A percentile compares a stretch with the other conserved stretches of the same genome.
Conservation (phyloP, 116 monocot genomes). For the Posidonia oceanica region DNA sequence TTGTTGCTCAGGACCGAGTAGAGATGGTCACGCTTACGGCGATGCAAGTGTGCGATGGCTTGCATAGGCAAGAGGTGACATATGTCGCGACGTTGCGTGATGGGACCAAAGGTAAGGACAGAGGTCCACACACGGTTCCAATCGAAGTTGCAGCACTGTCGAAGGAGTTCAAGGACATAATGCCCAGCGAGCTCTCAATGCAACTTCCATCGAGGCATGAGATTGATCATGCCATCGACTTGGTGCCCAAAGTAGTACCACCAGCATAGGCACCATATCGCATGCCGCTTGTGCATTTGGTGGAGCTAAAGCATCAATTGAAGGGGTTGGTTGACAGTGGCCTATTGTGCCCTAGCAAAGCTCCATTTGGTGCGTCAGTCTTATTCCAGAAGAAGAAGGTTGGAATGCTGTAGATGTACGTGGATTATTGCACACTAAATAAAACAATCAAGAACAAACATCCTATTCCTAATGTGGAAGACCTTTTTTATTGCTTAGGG, state of each 20-base stretch:
- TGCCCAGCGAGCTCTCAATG: background rate
- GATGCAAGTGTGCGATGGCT: background rate
- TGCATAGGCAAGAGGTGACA: background rate
- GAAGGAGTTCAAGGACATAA: background rate
- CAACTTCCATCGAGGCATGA: background rate
- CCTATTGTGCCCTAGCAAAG: background rate
- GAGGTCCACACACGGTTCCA: no score
- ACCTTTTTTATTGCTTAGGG: background rate
- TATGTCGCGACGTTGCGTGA: background rate
- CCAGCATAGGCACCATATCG: background rate
- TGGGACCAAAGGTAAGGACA: no score
- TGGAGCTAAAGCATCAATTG: background rate
- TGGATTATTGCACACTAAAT: background rate
- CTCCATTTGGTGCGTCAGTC: background rate
- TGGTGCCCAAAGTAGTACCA: background rate
- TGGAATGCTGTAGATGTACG: background rate
- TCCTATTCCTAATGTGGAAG: background rate
- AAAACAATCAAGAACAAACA: background rate
- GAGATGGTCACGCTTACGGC: no score
- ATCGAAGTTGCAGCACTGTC: background rate
- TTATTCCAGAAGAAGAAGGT: slow-evolving; percentile 7
- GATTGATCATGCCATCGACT: background rate
- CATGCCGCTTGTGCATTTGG: background rate
- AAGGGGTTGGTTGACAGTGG: background rate
- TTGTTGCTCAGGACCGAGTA: no score